Conservation (phyloP, 768 basidiomycete genomes). For the Pisolithus microcarpus region DNA sequence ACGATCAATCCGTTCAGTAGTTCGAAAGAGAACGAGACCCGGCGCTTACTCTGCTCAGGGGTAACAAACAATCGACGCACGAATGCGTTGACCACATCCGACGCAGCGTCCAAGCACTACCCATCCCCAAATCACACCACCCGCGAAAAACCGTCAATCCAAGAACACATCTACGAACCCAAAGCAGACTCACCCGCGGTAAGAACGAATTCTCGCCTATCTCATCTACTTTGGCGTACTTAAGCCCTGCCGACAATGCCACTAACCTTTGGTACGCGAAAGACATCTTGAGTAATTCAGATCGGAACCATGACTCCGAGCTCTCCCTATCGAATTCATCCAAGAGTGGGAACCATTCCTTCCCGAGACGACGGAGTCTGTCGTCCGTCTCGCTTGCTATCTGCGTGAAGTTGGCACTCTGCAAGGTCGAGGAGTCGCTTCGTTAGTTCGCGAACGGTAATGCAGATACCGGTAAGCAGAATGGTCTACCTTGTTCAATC, state of each 20-base stretch:
- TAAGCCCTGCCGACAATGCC: slow-evolving; percentile 69
- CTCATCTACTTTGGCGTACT: slow-evolving; percentile 55
- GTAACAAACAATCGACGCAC: slow-evolving; percentile 49
- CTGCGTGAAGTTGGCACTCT: slow-evolving; percentile 59
- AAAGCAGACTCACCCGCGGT: slow-evolving; percentile 43
- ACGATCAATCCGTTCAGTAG: neutral
- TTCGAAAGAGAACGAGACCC: neutral
- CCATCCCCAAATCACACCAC: neutral
- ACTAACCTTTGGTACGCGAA: slow-evolving; percentile 66
- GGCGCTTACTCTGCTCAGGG: slow-evolving; percentile 42
- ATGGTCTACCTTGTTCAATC: slow-evolving; percentile 57
- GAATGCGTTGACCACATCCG: slow-evolving; percentile 56
- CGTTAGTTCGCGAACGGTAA: neutral
- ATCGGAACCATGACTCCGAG: slow-evolving; percentile 51
- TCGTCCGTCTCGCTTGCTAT: slow-evolving; percentile 67
- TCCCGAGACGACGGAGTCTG: slow-evolving; percentile 47
- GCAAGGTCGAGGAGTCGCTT: slow-evolving; percentile 1
- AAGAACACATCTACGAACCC: no score
- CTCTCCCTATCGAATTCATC: slow-evolving; percentile 49
- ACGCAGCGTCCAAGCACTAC: slow-evolving; percentile 62
- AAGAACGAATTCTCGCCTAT: slow-evolving; percentile 61
- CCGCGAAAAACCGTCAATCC: neutral
- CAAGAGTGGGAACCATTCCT: slow-evolving; percentile 48
- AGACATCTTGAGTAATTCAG: slow-evolving; percentile 51
- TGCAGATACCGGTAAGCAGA: neutral